Base-by-base conservation (phyloP, 2,329 filamentous ascomycete species). In the Phaeoacremonium minimum region DNA sequence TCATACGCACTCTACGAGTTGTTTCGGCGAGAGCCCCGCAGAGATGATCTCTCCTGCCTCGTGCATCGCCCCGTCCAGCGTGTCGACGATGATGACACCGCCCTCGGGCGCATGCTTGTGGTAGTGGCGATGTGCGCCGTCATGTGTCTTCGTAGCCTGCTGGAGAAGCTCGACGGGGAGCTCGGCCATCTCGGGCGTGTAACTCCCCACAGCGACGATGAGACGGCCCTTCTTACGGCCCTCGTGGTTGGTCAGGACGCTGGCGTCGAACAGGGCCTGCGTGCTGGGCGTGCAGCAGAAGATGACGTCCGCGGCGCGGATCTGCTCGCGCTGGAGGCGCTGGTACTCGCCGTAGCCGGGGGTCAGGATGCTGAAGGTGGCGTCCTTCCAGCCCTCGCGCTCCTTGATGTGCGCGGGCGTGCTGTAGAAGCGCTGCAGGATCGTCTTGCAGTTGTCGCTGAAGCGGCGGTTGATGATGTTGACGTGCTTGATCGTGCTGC, bases 11-110 rank as follows among this genome's bases (percentile, higher is more conserved):
- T 96, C 91, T 1, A 95, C 86, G 4, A 96, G 73, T 48, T 94
- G 83, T 31, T 80, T 73, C 0, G 86, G 80, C 15, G 71, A 70
- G 18, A 96, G 66, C 0, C 80, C 81, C 0, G 87, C 87, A 46
- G 87, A 78, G 8, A 94, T 83, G 32, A 97, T 69, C 64, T 97
- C 91, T 0, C 91, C 91, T 0, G 90, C 85, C 55, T 95, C 87
- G 48, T 82, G 81, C 30, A 95, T 57, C 31, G 84, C 89, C 0
- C 85, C 86, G 18, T 87, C 82, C 0, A 95, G 69, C 8, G 84
- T 90, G 52, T 88, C 85, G 5, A 88, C 85, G 5, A 87, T 72
- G 17, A 88, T 69, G 12, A 76, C 79, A 1, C 78, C 79, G 0
- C 79, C 80, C 46, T 85, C 81, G 3, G 67, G 56, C 0, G 77